Evolutionary conservation across 2,329 filamentous ascomycete genomes (phyloP).

Genomic region (Aspergillus pseudoviridinutans): DNA sequence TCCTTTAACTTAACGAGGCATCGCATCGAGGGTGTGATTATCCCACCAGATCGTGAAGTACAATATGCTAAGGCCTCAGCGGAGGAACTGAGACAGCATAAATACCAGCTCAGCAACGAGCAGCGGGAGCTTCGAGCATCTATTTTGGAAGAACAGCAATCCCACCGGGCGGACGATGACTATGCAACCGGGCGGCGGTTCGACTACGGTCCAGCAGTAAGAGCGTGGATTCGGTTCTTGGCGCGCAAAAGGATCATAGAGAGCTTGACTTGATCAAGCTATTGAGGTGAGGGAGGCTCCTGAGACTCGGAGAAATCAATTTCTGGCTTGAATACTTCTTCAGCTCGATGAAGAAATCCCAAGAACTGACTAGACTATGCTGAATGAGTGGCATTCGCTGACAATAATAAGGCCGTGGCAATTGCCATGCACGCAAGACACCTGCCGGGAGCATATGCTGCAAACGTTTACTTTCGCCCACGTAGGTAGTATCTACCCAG

Average conservation of each 20-base stretch:
- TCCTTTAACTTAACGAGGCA: slow-evolving; percentile 33
- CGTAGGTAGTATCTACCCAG: too few species aligned
- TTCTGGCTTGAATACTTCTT: background rate
- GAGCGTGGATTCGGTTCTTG: slow-evolving; percentile 65
- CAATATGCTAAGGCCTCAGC: slow-evolving; percentile 21
- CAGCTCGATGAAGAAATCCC: background rate
- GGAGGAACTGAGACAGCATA: slow-evolving; percentile 29
- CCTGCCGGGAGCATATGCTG: background rate
- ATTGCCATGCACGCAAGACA: background rate
- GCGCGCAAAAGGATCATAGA: slow-evolving; percentile 61
- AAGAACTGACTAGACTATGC: background rate
- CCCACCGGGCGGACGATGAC: slow-evolving; percentile 36
- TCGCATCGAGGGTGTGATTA: slow-evolving; percentile 29
- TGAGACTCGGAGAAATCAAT: background rate
- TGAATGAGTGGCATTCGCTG: background rate
- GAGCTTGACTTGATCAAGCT: slow-evolving; percentile 17
- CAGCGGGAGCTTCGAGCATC: slow-evolving; percentile 33
- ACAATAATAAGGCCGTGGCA: background rate
- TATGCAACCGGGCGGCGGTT: slow-evolving; percentile 43
- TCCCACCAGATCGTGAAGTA: slow-evolving; percentile 21
- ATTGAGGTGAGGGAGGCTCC: background rate
- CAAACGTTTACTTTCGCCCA: background rate
- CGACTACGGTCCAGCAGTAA: slow-evolving; percentile 67
- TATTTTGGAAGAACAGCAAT: slow-evolving; percentile 40
- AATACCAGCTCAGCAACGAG: slow-evolving; percentile 22